Base-by-base conservation (phyloP, 2,329 filamentous ascomycete species). In the Zasmidium cellare region DNA sequence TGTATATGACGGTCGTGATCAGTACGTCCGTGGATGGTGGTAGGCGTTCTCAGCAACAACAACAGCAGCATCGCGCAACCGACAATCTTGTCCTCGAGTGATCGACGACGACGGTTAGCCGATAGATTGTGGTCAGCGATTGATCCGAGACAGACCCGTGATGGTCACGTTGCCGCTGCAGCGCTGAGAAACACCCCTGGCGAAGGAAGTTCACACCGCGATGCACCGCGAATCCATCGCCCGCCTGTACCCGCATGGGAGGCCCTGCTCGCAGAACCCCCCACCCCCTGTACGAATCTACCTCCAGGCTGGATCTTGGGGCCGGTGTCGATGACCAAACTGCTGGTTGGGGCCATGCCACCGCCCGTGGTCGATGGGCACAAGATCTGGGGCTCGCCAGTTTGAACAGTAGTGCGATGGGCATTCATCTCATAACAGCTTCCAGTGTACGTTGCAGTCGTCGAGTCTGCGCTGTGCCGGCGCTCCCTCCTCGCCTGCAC, bases 121-220 rank as follows among this genome's bases (percentile, higher is more conserved):
- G 50, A 23, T 44, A 44, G 16, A 45, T 52, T 44, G 35, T 45
- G 50, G 31, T 24, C 53, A 55, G 46, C 53, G 46, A 46, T 44
- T 38, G 16, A 22, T 46, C 44, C 24, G 24, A 48, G 24, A 55
- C 45, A 16, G 45, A 23, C 24, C 16, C 46, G 52, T 23, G n/a
- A 14, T 44, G 24, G 24, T 35, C 19, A 25, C 45, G 46, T 47
- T 25, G 52, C 31, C n/a, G 24, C 19, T 24, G 48, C 48, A 51
- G 20, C 47, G 11, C 25, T 5, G 22, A 24, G 28, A 49, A 28
- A 31, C 12, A 25, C 23, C 47, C 23, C 46, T 49, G 25, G 16
- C 48, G 31, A 50, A n/a, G n/a, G 25, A 23, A 31, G 25, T 50
- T 28, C 16, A 9, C n/a, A 20, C 35, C 35, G 35, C 48, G 35